These are phyloP conservation scores for Primulina huaijiensis DNA, from an alignment of 257 asterid species.

Conservation along the genomic window DNA sequence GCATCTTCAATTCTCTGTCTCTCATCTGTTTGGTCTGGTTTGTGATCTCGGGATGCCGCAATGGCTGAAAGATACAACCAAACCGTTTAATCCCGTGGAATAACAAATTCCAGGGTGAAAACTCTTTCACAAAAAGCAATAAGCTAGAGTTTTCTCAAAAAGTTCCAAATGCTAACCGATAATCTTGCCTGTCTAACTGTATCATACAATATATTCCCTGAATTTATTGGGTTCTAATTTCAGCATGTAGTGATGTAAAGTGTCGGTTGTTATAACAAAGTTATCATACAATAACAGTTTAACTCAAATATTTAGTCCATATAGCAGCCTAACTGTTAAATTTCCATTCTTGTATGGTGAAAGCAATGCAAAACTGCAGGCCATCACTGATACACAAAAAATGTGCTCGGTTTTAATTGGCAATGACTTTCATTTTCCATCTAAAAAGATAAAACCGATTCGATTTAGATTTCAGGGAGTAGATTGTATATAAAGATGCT, in stretches of 20 bases:
- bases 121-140: not conserved
- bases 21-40: constrained; percentile 93
- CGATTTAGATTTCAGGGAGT: not conserved
- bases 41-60: constrained; percentile 95
- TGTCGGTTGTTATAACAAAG: not conserved
- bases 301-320: too few relatives aligned
- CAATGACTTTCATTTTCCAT: not conserved
- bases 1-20: constrained; percentile 95
- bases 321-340: not conserved
- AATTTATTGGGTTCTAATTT: not conserved
- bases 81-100: constrained; percentile 2
- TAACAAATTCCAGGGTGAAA: constrained; percentile 6
- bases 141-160: not conserved
- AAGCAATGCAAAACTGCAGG: not conserved
- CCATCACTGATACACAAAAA: not conserved
- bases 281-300: too few relatives aligned
- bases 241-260: not conserved
- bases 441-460: not conserved
- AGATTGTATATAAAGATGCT: not conserved
- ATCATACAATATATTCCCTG: not conserved
- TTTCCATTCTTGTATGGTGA: not conserved
- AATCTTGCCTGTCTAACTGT: not conserved
- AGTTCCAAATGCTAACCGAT: not conserved
- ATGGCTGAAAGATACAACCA: constrained; percentile 49
- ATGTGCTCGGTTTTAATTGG: not conserved